Conservation (phyloP, 176 grass and related monocot species). For the Aegilops speltoides region DNA sequence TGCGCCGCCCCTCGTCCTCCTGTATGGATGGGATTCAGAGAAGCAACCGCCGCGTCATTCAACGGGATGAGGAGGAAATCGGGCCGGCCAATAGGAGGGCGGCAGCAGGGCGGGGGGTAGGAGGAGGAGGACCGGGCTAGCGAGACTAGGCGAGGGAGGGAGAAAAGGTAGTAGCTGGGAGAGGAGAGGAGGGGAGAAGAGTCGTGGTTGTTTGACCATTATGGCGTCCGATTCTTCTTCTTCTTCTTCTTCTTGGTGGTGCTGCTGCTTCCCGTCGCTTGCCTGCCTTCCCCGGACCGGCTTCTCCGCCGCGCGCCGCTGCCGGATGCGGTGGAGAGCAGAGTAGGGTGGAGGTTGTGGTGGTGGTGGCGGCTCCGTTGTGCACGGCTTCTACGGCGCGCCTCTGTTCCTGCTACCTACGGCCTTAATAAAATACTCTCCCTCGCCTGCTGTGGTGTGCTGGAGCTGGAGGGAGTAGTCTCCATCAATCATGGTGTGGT, state of each 20-base stretch:
- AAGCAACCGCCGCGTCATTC: neutral
- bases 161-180: neutral
- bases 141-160: conserved; percentile 7
- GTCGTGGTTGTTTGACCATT: conserved; percentile 46
- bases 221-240: conserved; percentile 27
- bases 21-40: conserved; percentile 21
- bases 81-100: conserved; percentile 2
- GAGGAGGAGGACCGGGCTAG: conserved; percentile 20
- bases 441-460: neutral
- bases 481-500: neutral
- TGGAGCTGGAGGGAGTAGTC: neutral
- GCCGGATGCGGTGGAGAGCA: neutral
- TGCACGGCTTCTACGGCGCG: conserved; percentile 14
- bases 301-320: neutral
- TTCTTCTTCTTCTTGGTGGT: neutral
- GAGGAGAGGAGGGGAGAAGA: conserved; percentile 1
- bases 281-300: neutral
- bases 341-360: neutral
- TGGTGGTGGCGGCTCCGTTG: conserved; percentile 5
- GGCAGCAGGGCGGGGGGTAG: neutral
- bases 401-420: neutral
- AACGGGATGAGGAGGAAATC: neutral
- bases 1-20: neutral
- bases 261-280: neutral
- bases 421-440: conserved; percentile 1